Evolutionary conservation across 208 protist genomes (phyloP).

Genomic region (Blastocrithidia nonstop): DNA sequence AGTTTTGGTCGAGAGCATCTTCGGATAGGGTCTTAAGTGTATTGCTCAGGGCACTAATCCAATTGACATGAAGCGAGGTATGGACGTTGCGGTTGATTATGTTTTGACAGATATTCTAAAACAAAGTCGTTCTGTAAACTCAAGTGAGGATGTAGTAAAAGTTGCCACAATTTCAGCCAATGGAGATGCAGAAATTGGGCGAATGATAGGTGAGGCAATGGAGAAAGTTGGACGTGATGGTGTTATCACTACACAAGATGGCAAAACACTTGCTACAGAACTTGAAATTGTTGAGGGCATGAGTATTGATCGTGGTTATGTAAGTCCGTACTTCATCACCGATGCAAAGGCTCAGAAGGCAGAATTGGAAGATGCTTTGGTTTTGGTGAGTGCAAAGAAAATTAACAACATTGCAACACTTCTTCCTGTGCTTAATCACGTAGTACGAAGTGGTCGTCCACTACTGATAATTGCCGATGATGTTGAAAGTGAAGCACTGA

Average conservation of each 20-base stretch:
- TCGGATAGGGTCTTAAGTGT: slow-evolving; percentile 92
- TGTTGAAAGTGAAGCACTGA: slow-evolving; percentile 95
- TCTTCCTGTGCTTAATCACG: slow-evolving; percentile 85
- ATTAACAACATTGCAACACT: slow-evolving; percentile 84
- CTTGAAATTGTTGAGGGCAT: slow-evolving; percentile 97
- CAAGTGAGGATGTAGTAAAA: slow-evolving; percentile 92
- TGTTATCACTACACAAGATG: slow-evolving; percentile 98
- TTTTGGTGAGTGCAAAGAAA: slow-evolving; percentile 95
- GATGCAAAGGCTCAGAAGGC: slow-evolving; percentile 93
- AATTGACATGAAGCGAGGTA: slow-evolving; percentile 98
- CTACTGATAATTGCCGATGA: slow-evolving; percentile 99
- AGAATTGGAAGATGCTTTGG: slow-evolving; percentile 91
- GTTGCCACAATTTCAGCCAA: slow-evolving; percentile 99
- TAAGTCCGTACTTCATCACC: slow-evolving; percentile 98
- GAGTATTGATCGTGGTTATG: slow-evolving; percentile 95
- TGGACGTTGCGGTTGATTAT: slow-evolving; percentile 90
- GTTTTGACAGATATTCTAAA: slow-evolving; percentile 81
- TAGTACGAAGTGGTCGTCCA: slow-evolving; percentile 63
- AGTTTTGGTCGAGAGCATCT: slow-evolving; percentile 96
- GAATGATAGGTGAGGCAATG: slow-evolving; percentile 97
- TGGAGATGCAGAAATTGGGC: slow-evolving; percentile 95
- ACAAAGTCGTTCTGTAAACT: slow-evolving; percentile 87
- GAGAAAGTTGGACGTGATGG: slow-evolving; percentile 98
- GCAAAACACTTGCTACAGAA: slow-evolving; percentile 96
- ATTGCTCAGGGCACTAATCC: slow-evolving; percentile 98